A percentile compares a stretch with the other conserved stretches of the same genome.
phyloP scores from a whole-genome alignment of 371 early-diverging fungal species.

The Amoeboaphelidium protococcarum region DNA sequence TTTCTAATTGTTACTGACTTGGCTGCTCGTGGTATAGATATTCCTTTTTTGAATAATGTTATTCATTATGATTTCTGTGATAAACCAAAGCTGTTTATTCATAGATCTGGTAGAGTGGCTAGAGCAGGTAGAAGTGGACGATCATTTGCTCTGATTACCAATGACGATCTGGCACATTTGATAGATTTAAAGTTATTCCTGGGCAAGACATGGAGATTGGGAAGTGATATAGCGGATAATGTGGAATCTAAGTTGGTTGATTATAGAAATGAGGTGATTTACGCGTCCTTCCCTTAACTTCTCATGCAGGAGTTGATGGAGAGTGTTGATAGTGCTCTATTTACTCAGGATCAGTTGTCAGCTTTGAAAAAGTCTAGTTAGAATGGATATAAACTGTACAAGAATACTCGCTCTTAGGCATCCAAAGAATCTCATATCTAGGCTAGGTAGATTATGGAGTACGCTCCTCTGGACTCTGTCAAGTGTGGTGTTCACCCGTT shows the following conservation, averaged over 20 bases:
- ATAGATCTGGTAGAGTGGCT: constrained; percentile 93
- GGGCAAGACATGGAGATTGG: constrained; percentile 39
- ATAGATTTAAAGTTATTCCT: constrained; percentile 76
- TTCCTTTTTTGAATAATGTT: constrained; percentile 83
- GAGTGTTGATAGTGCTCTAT: constrained; percentile 29
- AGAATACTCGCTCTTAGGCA: constrained; percentile 47
- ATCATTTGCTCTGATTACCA: constrained; percentile 64
- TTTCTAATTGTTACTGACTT: constrained; percentile 93
- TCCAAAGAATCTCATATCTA: constrained; percentile 47
- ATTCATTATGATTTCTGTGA: constrained; percentile 92
- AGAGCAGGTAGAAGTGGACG: constrained; percentile 81
- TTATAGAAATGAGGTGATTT: constrained; percentile 53
- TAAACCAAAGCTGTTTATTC: constrained; percentile 83
- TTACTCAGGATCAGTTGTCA: constrained; percentile 28
- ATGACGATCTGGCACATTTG: constrained; percentile 71
- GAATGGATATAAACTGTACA: constrained; percentile 66
- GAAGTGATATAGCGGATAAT: constrained; percentile 6
- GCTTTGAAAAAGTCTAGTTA: constrained; percentile 29
- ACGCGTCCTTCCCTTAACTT: constrained; percentile 44
- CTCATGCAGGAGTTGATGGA: constrained; percentile 36
- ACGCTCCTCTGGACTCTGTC: constrained; percentile 13
- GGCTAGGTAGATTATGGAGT: constrained; percentile 45
- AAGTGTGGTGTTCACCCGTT: constrained; percentile 39
- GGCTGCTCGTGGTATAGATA: constrained; percentile 97
- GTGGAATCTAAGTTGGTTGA: constrained; percentile 19